Conservation (phyloP, 768 basidiomycete genomes). For the Dentipellis fragilis region DNA sequence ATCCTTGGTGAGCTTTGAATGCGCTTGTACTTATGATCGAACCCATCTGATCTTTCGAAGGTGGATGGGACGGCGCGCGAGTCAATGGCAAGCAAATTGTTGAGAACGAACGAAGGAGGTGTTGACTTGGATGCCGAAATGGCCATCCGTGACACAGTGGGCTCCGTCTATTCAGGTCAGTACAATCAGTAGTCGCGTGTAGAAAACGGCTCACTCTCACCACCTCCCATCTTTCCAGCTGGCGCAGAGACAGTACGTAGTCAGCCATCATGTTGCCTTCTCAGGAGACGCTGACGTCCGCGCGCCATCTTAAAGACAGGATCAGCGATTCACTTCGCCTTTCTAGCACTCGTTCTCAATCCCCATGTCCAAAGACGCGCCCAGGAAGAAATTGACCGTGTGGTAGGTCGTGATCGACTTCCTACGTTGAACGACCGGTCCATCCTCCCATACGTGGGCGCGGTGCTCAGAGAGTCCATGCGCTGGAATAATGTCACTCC, state of each 20-base stretch:
- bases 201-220: neutral
- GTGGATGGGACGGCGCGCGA: neutral
- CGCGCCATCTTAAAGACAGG: too few species aligned
- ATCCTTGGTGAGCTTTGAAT: neutral
- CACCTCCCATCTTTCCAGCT: neutral
- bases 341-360: conserved; percentile 13
- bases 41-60: neutral
- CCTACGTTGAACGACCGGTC: conserved; percentile 24
- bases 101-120: neutral
- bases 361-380: conserved; percentile 13
- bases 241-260: neutral
- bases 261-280: neutral
- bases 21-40: neutral
- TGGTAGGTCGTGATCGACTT: conserved; percentile 23
- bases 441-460: conserved; percentile 26
- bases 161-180: neutral
- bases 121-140: neutral
- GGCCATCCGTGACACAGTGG: neutral
- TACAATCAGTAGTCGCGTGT: too few species aligned
- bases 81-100: neutral
- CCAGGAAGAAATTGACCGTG: conserved; percentile 28
- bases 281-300: too few species aligned
- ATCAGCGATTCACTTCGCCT: neutral
- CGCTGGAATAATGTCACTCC: conserved; percentile 14
- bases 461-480: conserved; percentile 29